phyloP scores from a whole-genome alignment of 108 stramenopile genomes.

The Epipyxis sp. region DNA sequence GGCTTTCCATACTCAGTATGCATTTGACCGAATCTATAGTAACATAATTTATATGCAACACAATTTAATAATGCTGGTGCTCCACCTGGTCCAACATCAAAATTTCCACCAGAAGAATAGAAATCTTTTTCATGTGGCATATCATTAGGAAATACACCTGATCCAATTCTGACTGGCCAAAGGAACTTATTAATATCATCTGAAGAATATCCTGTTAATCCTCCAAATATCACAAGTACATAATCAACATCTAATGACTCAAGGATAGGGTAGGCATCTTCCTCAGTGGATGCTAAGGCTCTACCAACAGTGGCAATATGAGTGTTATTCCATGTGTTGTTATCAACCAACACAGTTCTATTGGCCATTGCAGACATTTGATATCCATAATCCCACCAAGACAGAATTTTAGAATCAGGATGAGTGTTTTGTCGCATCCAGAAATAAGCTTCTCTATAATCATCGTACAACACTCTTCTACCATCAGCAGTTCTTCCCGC shows the following conservation, averaged over 20 bases:
- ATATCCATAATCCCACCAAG: slow-evolving; percentile 94
- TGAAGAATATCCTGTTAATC: slow-evolving; percentile 65
- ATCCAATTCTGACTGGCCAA: slow-evolving; percentile 92
- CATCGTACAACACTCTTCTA: slow-evolving; percentile 75
- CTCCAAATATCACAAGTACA: slow-evolving; percentile 79
- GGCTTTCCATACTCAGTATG: slow-evolving; percentile 50
- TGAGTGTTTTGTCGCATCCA: slow-evolving; percentile 95
- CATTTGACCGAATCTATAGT: slow-evolving; percentile 56
- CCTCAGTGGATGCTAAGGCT: slow-evolving; percentile 72
- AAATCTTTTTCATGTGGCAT: slow-evolving; percentile 90
- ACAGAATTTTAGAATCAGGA: slow-evolving; percentile 86
- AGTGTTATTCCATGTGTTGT: slow-evolving; percentile 98
- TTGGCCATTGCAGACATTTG: slow-evolving; percentile 88
- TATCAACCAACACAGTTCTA: slow-evolving; percentile 93
- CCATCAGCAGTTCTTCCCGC: slow-evolving; percentile 72
- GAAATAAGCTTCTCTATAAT: slow-evolving; percentile 97
- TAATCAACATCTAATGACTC: slow-evolving; percentile 88
- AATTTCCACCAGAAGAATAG: slow-evolving; percentile 67
- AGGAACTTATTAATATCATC: slow-evolving; percentile 95
- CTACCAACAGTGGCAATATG: slow-evolving; percentile 97
- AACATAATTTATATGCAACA: slow-evolving; percentile 84
- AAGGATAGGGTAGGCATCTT: slow-evolving; percentile 86
- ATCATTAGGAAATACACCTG: slow-evolving; percentile 90
- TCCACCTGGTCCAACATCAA: slow-evolving; percentile 43
- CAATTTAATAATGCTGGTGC: slow-evolving; percentile 67